These are phyloP conservation scores for Ramaria sp. DNA, from an alignment of 768 basidiomycete genomes.

Conservation along the genomic window DNA sequence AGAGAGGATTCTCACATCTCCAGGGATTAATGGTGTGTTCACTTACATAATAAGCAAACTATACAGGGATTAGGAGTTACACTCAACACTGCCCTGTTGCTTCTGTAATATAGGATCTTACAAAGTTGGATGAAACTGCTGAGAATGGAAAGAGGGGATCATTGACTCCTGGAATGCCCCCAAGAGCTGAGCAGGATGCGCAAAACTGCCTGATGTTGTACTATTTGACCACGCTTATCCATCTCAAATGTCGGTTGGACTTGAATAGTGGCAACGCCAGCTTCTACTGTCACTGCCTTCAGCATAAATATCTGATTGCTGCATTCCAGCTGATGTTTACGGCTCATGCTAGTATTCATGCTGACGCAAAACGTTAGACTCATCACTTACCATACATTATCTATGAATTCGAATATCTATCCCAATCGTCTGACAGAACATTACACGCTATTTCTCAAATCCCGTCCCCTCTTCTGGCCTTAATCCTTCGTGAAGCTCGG, in stretches of 20 bases:
- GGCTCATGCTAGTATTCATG: no score
- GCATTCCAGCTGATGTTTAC: no score
- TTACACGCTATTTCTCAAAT: neutral
- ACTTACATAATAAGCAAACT: no score
- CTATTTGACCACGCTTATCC: no score
- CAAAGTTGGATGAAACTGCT: neutral
- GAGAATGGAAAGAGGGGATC: neutral
- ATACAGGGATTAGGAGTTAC: no score
- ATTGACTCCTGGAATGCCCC: neutral
- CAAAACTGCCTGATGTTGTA: neutral
- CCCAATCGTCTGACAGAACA: neutral
- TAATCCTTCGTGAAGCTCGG: constrained; percentile 48
- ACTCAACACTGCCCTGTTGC: no score
- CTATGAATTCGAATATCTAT: neutral
- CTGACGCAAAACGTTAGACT: no score
- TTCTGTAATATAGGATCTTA: no score
- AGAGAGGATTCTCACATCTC: no score
- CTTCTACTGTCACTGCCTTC: neutral
- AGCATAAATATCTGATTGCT: no score
- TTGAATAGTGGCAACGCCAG: neutral
- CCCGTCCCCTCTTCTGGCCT: constrained; percentile 7
- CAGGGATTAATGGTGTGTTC: no score
- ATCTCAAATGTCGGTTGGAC: neutral
- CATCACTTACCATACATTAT: no score
- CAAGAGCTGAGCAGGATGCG: neutral